A percentile compares a stretch with the other conserved stretches of the same genome.
Evolutionary conservation across 148 eudicot genomes (phyloP).

Genomic region (Cornus controversa): DNA sequence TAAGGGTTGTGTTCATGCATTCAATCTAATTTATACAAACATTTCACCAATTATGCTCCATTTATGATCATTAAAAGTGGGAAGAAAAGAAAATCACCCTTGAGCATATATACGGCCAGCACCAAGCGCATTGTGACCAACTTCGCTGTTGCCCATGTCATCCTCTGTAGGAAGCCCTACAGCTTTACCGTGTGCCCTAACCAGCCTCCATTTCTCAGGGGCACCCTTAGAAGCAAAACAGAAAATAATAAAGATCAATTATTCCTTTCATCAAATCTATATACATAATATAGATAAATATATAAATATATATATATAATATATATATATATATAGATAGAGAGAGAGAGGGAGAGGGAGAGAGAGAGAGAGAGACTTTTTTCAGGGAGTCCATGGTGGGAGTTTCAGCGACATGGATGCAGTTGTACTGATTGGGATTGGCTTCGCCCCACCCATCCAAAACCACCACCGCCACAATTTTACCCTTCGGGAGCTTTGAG

Average conservation of each 20-base stretch:
- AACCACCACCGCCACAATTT: conserved; percentile 55
- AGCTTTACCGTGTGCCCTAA: conserved; percentile 91
- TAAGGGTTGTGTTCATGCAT: no score
- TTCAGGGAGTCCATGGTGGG: conserved; percentile 81
- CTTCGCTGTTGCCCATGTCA: conserved; percentile 99
- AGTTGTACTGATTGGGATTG: conserved; percentile 53
- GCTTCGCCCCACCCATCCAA: conserved; percentile 93
- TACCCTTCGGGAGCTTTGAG: conserved; percentile 67
- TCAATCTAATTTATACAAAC: no score
- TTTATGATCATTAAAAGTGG: no score
- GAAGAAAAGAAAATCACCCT: conserved; percentile 54
- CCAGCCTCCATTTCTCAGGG: conserved; percentile 87
- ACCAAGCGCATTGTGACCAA: conserved; percentile 98
- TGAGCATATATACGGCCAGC: conserved; percentile 91
- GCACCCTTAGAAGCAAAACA: conserved; percentile 52
- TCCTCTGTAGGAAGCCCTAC: conserved; percentile 97
- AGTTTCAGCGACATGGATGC: conserved; percentile 71
- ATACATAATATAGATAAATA: no score
- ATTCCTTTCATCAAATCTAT: no score
- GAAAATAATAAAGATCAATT: neutral
- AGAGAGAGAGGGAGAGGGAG: no score
- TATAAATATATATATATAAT: neutral
- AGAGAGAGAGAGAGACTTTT: conserved; percentile 30
- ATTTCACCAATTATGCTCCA: no score
- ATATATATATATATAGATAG: no score